These are phyloP conservation scores for Ambrosiella xylebori DNA, from an alignment of 2,329 filamentous ascomycete genomes.

Conservation along the genomic window DNA sequence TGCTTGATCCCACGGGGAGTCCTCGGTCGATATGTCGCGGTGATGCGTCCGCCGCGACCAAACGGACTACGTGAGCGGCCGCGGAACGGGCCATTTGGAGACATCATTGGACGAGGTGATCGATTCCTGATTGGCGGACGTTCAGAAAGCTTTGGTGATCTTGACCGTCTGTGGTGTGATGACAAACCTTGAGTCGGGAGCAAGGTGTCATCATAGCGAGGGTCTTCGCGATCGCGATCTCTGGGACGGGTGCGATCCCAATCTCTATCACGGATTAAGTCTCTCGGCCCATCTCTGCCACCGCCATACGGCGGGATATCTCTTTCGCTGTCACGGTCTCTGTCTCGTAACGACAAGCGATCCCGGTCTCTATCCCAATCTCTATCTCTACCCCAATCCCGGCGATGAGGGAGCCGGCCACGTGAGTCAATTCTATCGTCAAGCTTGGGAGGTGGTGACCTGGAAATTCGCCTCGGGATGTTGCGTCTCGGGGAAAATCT, in stretches of 20 bases:
- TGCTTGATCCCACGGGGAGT: conserved; percentile 1
- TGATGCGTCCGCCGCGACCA: conserved; percentile 8
- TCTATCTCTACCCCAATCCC: conserved; percentile 20
- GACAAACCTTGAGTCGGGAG: not conserved
- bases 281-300: conserved; percentile 16
- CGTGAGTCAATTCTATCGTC: conserved; percentile 22
- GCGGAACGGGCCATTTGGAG: conserved; percentile 4
- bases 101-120: not conserved
- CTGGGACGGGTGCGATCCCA: conserved; percentile 23
- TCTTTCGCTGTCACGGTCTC: conserved; percentile 17
- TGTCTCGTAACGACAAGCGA: not conserved
- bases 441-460: conserved; percentile 15
- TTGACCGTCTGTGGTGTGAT: conserved; percentile 27
- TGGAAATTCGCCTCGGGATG: conserved; percentile 16
- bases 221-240: conserved; percentile 17
- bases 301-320: conserved; percentile 16
- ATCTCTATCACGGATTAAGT: conserved; percentile 15
- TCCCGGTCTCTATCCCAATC: conserved; percentile 11
- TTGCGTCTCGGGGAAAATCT: conserved; percentile 22
- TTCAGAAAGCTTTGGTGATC: conserved; percentile 28
- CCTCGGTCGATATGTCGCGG: conserved; percentile 8
- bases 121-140: conserved; percentile 5
- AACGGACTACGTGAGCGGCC: conserved; percentile 10
- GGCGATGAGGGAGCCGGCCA: conserved; percentile 22
- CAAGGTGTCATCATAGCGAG: conserved; percentile 15